Evolutionary conservation across 1,284 basidiomycete species (phyloP), one percentile per base, ranked within the genome.

Genomic region (Cerrena zonata): DNA sequence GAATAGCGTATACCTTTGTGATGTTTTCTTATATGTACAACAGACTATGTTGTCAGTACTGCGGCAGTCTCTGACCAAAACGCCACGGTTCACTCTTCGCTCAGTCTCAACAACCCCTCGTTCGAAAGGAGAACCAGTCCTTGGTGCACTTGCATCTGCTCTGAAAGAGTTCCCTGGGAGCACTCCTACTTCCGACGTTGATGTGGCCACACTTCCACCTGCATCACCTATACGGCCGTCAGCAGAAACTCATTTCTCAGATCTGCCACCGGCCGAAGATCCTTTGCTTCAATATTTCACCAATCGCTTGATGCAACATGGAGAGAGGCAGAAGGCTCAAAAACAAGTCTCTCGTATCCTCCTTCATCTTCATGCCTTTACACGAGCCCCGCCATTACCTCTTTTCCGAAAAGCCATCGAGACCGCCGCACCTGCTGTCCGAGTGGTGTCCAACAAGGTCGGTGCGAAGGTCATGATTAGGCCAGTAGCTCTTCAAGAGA

Each of bases 251-350:
- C 30, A 34, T 34, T 34, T 34, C 46, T 69, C 78, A 58, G 72
- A 80, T 56, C 76, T 93, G 18, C 89, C 91, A 2, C 86, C 89
- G 5, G 75, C 76, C 11, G 74, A 79, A 48, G 90, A 93, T 65
- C 91, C 91, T 0, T 73, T 91, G 3, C 75, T 94, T 5, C 76
- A 80, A 52, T 82, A 88, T 59, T 71, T 93, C 50, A 77, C 88
- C 1, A 84, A 83, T 19, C 67, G 73, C 49, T 68, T 92, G 52
- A 85, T 85, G 73, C 68, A 67, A 42, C 68, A 87, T 63, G 91
- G 91, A 21, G 74, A 82, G 55, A 82, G 86, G 53, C 77, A 84
- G 18, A 74, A 75, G 40, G 89, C 90, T 0, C 69, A 79, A 2
- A 77, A 75, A 39, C 72, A 72, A 41, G 76, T 84, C 11, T 74